phyloP scores from a whole-genome alignment of 768 basidiomycete species.

The Porpolomopsis calyptriformis region DNA sequence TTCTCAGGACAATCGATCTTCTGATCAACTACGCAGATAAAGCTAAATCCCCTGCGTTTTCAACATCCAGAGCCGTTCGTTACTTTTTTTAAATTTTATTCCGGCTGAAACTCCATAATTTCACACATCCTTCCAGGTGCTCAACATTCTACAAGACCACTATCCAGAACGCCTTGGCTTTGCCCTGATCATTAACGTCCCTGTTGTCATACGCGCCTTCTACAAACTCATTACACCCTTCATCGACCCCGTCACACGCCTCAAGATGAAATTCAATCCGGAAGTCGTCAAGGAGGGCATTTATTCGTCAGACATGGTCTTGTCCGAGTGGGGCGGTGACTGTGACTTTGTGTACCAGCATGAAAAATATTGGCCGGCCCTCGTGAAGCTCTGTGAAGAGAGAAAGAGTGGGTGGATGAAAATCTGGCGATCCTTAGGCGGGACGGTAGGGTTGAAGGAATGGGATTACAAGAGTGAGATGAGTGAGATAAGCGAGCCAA shows the following conservation, averaged over 20 bases:
- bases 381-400: constrained; percentile 45
- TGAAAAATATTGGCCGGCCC: constrained; percentile 60
- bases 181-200: constrained; percentile 70
- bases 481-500: constrained; percentile 3
- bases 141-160: constrained; percentile 66
- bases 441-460: constrained; percentile 60
- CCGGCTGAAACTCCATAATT: background rate
- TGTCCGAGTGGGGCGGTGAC: constrained; percentile 62
- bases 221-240: constrained; percentile 72
- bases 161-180: constrained; percentile 80
- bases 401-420: constrained; percentile 39
- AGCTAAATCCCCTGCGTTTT: constrained; percentile 44
- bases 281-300: constrained; percentile 52
- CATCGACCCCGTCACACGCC: constrained; percentile 71
- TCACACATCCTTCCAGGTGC: constrained; percentile 16
- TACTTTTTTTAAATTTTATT: background rate
- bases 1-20: constrained; percentile 48
- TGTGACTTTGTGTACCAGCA: constrained; percentile 65
- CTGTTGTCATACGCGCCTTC: constrained; percentile 64
- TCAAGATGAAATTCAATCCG: constrained; percentile 71
- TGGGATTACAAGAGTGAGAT: constrained; percentile 54
- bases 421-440: constrained; percentile 63
- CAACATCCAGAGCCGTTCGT: constrained; percentile 28
- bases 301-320: constrained; percentile 61
- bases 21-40: constrained; percentile 68